Evolutionary conservation across 495 filamentous ascomycete genomes (phyloP).

Genomic region (Symbiotaphrina buchneri): DNA sequence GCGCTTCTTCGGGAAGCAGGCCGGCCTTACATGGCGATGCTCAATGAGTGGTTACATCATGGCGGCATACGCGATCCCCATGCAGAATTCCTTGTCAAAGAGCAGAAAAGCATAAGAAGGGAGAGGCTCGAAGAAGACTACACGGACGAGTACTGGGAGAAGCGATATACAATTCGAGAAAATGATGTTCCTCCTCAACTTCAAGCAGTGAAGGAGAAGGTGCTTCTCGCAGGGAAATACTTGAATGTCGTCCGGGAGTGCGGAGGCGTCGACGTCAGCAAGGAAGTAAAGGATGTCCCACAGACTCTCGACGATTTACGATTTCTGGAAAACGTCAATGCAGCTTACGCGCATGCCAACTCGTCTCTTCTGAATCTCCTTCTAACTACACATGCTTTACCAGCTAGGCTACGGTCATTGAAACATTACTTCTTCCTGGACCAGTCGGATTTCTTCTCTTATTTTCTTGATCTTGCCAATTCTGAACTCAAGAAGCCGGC

Average conservation of each 20-base stretch:
- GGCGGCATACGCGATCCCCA: conserved; percentile 90
- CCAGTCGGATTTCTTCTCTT: conserved; percentile 90
- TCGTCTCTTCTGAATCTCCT: conserved; percentile 79
- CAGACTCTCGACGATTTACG: conserved; percentile 65
- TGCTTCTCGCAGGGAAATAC: conserved; percentile 88
- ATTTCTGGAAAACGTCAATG: conserved; percentile 88
- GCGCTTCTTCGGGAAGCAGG: conserved; percentile 70
- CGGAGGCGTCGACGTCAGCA: conserved; percentile 84
- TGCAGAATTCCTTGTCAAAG: conserved; percentile 80
- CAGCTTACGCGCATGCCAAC: conserved; percentile 87
- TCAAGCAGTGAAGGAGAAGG: conserved; percentile 78
- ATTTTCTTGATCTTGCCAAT: conserved; percentile 77
- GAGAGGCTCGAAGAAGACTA: conserved; percentile 89
- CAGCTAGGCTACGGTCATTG: conserved; percentile 62
- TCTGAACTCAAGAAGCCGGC: conserved; percentile 79
- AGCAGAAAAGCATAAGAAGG: conserved; percentile 83
- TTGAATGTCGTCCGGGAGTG: conserved; percentile 95
- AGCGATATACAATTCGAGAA: conserved; percentile 83
- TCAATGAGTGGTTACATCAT: conserved; percentile 96
- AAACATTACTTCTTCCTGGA: conserved; percentile 99
- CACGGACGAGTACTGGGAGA: conserved; percentile 98
- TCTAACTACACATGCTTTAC: conserved; percentile 76
- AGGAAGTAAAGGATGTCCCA: conserved; percentile 71
- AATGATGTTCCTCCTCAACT: conserved; percentile 83
- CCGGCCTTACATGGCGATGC: conserved; percentile 88